A percentile compares a stretch with the other conserved stretches of the same genome.
Evolutionary conservation across 2,329 filamentous ascomycete species (phyloP).

Genomic region (Chrysosphaeria jannelii): DNA sequence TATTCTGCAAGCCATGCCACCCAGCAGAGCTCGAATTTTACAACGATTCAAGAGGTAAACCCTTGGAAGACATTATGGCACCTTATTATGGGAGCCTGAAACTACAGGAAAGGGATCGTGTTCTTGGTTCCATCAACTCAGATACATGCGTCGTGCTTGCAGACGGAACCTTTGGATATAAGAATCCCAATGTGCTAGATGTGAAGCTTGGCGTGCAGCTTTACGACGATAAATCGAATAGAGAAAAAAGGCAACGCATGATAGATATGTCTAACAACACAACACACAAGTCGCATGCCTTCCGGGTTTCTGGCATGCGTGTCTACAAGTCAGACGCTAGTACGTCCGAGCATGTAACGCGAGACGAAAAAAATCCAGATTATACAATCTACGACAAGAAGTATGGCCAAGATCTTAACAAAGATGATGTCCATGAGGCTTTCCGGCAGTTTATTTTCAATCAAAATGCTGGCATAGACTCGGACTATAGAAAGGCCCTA

Average conservation of each 20-base stretch:
- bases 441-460: conserved; percentile 16
- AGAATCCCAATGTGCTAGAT: conserved; percentile 67
- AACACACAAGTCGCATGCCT: conserved; percentile 27
- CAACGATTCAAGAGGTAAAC: too few relatives aligned
- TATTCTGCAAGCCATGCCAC: too few relatives aligned
- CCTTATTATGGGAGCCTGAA: too few relatives aligned
- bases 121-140: too few relatives aligned
- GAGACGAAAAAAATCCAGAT: conserved; percentile 12
- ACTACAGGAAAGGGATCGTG: too few relatives aligned
- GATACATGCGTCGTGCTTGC: conserved; percentile 64
- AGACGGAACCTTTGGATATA: conserved; percentile 57
- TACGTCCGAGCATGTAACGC: conserved; percentile 10
- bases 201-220: conserved; percentile 67
- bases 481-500: conserved; percentile 23
- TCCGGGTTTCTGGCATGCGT: conserved; percentile 34
- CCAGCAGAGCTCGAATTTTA: too few relatives aligned
- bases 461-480: conserved; percentile 22
- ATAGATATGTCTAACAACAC: conserved; percentile 26
- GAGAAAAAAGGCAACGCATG: conserved; percentile 27
- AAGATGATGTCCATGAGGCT: conserved; percentile 21
- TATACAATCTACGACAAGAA: conserved; percentile 33
- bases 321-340: conserved; percentile 24
- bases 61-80: too few relatives aligned
- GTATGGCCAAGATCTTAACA: conserved; percentile 21
- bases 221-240: conserved; percentile 46